Base-by-base conservation (phyloP, 768 basidiomycete genomes). In the Basidioascus undulatus region DNA sequence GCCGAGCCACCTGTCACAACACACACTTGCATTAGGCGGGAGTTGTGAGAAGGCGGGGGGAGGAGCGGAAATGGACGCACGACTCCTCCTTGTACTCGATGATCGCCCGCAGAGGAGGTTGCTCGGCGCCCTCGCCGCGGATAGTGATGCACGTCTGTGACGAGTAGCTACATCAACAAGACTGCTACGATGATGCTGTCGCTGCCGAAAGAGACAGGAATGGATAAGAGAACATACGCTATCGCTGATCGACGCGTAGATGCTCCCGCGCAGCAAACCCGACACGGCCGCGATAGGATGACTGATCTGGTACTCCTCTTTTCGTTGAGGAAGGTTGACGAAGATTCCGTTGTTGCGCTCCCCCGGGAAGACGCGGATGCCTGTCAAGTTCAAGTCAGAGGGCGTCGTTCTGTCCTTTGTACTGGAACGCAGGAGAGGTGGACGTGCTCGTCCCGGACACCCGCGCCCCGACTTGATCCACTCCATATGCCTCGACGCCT, bases 21-120 rank as follows among this genome's bases (percentile, higher is more conserved):
- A 15, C 28, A 9, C 28, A 30, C 10, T 30, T 15, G 12, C 21
- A 39, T 18, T 32, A 27, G 18, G 28, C 11, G 13, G 6, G 20
- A 23, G 2, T 7, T 13, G 12, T 26, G 36, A 44, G 43, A 28
- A 39, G 24, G 1, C 10, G 20, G 16, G 15, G 16, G 5, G 31
- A 8, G 8, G n/a, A 40, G 42, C 21, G 28, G 21, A 20, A 18
- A 1, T n/a, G 37, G 13, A 26, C n/a, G 53, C 72, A 33, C 44
- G 80, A 80, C 72, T 98, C 87, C 55, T 98, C 92, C 60, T 84
- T 86, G 62, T 89, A 96, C 52, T 87, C 82, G 43, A 92, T 70
- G 49, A 96, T 66, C 4, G 83, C 67, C 44, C 87, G 67, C 50
- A 79, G 72, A n/a, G n/a, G n/a, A n/a, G n/a, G n/a, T n/a, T 67